Evolutionary conservation across 2,329 filamentous ascomycete species (phyloP).

Genomic region (Zymoseptoria passerinii): DNA sequence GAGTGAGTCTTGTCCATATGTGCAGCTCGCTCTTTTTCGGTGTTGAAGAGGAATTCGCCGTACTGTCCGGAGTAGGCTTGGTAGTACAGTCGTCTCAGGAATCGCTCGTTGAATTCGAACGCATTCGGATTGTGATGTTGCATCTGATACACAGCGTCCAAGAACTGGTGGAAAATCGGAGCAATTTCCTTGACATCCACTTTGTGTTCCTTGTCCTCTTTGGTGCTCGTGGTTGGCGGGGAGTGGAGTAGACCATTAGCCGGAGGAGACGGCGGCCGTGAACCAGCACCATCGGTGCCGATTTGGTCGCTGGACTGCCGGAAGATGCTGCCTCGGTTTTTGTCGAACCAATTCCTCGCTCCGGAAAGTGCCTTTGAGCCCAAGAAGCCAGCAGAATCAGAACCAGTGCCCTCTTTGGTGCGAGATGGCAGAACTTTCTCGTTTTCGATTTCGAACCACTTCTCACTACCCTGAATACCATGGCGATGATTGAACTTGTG

Average conservation of each 20-base stretch:
- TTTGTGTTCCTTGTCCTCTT: constrained; percentile 52
- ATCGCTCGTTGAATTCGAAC: constrained; percentile 95
- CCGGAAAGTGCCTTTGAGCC: constrained; percentile 57
- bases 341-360: constrained; percentile 84
- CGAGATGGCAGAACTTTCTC: constrained; percentile 54
- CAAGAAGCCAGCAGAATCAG: constrained; percentile 43
- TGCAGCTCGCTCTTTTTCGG: constrained; percentile 68
- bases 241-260: constrained; percentile 43
- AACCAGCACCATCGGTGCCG: constrained; percentile 46
- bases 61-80: constrained; percentile 96
- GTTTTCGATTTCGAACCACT: constrained; percentile 85
- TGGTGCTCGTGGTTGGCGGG: constrained; percentile 33
- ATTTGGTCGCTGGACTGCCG: constrained; percentile 49
- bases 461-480: constrained; percentile 79
- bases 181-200: constrained; percentile 86
- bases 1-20: constrained; percentile 68
- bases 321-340: constrained; percentile 40
- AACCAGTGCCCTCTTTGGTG: constrained; percentile 34
- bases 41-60: constrained; percentile 93
- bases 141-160: constrained; percentile 89
- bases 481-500: constrained; percentile 96
- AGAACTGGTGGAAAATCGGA: constrained; percentile 94
- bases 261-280: constrained; percentile 25
- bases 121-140: constrained; percentile 75
- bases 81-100: constrained; percentile 79